A percentile compares a stretch with the other conserved stretches of the same genome.
phyloP scores from a whole-genome alignment of 1,139 yeast species.

The Ogataea hybrid region DNA sequence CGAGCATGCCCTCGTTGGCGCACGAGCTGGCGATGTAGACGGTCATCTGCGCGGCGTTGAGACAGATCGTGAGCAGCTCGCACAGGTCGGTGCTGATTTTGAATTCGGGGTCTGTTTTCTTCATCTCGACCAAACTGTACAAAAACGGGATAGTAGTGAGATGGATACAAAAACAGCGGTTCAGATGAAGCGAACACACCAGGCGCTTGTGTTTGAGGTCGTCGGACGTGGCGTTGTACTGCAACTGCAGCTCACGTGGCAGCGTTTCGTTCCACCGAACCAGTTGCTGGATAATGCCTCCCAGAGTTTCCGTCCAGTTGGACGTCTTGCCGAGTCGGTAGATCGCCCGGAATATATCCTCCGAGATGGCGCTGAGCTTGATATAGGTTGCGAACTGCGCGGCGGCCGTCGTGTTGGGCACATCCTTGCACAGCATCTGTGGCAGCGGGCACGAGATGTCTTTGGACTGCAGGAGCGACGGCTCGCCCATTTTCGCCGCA shows the following conservation, averaged over 20 bases:
- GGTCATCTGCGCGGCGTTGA: constrained; percentile 28
- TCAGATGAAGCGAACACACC: constrained; percentile 24
- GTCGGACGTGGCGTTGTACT: constrained; percentile 1
- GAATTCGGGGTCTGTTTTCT: constrained; percentile 9
- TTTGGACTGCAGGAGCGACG: constrained; percentile 14
- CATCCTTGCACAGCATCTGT: constrained; percentile 5
- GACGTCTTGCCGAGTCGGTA: constrained; percentile 15
- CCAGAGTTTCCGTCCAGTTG: constrained; percentile 14
- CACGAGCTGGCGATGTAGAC: constrained; percentile 21
- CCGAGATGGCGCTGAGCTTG: constrained; percentile 20
- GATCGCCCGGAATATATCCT: constrained; percentile 23
- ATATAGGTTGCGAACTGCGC: constrained; percentile 22
- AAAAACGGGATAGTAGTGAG: constrained; percentile 27
- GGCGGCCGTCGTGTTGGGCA: not conserved
- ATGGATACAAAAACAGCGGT: constrained; percentile 27
- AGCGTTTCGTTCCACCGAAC: constrained; percentile 23
- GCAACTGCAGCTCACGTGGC: constrained; percentile 19
- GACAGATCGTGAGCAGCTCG: constrained; percentile 25
- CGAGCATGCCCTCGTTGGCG: constrained; percentile 21
- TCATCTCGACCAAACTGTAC: constrained; percentile 23
- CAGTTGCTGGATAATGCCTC: constrained; percentile 21
- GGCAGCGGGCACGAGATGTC: constrained; percentile 22
- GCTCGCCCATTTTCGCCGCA: constrained; percentile 29
- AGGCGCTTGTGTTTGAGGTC: constrained; percentile 18
- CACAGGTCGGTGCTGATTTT: constrained; percentile 16